Percentiles rank a stretch among this genome's conserved stretches.
These are phyloP conservation scores for Tetrapisispora taiwanensis DNA, from an alignment of 805 yeast species.

Conservation along the genomic window DNA sequence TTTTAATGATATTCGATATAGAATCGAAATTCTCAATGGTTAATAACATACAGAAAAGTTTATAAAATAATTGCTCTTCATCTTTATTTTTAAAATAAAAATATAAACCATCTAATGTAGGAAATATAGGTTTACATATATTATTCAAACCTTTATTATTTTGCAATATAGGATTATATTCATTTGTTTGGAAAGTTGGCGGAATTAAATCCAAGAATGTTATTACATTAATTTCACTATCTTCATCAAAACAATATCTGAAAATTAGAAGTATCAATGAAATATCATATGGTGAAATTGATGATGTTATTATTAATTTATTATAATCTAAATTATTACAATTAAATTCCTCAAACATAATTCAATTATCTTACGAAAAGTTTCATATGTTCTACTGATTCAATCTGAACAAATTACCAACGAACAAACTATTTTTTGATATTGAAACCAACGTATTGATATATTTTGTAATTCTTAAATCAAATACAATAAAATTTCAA, in stretches of 20 bases:
- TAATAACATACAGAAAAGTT: constrained; percentile 2
- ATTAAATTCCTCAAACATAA: no score
- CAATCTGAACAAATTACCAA: no score
- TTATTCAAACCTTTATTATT: constrained; percentile 2
- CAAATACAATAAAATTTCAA: no score
- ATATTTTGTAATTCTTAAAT: no score
- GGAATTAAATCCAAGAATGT: constrained; percentile 13
- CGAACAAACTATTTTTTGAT: no score
- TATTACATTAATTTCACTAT: constrained; percentile 5
- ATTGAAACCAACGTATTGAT: no score
- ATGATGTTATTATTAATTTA: constrained; percentile 2
- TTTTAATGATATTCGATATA: constrained; percentile 6
- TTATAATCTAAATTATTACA: not conserved
- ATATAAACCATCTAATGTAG: constrained; percentile 8
- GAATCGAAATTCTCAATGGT: constrained; percentile 11
- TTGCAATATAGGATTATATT: constrained; percentile 14
- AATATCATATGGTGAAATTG: constrained; percentile 22
- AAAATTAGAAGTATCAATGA: constrained; percentile 15
- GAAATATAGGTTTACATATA: constrained; percentile 14
- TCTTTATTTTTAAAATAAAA: constrained; percentile 3
- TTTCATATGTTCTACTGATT: no score
- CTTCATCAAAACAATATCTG: constrained; percentile 7
- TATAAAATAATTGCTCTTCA: not conserved
- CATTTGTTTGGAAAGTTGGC: constrained; percentile 13
- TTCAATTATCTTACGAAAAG: no score